Conservation (phyloP, 192 early-diverging fungal genomes). For the Backusella sp. region DNA sequence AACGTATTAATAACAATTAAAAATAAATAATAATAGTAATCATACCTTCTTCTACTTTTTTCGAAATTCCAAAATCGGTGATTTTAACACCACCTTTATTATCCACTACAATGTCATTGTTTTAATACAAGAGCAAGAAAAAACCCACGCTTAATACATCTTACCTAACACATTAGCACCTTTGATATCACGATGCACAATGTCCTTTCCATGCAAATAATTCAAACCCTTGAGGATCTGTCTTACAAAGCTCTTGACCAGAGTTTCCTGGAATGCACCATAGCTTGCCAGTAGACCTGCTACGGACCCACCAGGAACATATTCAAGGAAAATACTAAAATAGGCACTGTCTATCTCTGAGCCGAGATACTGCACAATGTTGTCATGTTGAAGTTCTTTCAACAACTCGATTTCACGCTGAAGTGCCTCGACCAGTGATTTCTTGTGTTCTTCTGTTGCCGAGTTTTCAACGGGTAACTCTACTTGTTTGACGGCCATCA, state of each 20-base stretch:
- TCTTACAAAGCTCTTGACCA: constrained; percentile 81
- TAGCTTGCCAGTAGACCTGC: constrained; percentile 80
- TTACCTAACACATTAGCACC: constrained; percentile 86
- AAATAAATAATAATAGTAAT: background rate
- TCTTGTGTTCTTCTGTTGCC: constrained; percentile 69
- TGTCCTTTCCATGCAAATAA: constrained; percentile 91
- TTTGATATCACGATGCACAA: constrained; percentile 98
- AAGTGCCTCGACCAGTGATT: constrained; percentile 83
- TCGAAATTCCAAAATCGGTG: constrained; percentile 99
- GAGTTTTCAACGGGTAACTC: constrained; percentile 70
- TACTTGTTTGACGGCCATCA: constrained; percentile 99
- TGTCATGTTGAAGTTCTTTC: constrained; percentile 89
- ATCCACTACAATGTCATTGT: constrained; percentile 56
- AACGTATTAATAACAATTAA: background rate
- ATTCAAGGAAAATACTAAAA: constrained; percentile 95
- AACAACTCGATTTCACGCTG: constrained; percentile 88
- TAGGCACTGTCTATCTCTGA: constrained; percentile 72
- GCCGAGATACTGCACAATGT: constrained; percentile 95
- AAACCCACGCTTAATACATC: background rate
- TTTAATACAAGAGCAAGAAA: background rate
- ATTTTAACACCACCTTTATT: constrained; percentile 95
- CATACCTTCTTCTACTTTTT: constrained; percentile 80
- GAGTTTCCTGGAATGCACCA: constrained; percentile 82
- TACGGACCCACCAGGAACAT: constrained; percentile 96
- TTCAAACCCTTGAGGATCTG: constrained; percentile 92